These are phyloP conservation scores for Opeltia flavorubescens DNA, from an alignment of 495 filamentous ascomycete species.

Conservation along the genomic window DNA sequence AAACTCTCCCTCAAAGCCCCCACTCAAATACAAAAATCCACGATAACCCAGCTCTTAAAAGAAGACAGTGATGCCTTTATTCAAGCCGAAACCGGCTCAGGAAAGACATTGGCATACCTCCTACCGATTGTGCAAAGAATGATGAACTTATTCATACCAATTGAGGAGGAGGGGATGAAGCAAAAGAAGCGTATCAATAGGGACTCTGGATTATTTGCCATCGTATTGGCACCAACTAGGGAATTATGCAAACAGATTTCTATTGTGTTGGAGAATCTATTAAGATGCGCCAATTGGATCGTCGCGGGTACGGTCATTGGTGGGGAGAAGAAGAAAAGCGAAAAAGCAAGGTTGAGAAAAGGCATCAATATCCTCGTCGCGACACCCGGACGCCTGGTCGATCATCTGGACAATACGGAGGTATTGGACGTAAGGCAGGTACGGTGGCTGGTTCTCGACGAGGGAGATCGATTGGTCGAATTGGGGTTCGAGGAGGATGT, in stretches of 20 bases:
- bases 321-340: constrained; percentile 93
- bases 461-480: constrained; percentile 94
- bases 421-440: constrained; percentile 78
- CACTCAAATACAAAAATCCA: constrained; percentile 85
- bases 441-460: constrained; percentile 85
- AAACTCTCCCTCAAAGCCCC: constrained; percentile 83
- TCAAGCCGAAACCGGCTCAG: constrained; percentile 92
- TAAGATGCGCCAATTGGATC: constrained; percentile 77
- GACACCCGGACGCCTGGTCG: constrained; percentile 76
- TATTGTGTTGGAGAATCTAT: constrained; percentile 62
- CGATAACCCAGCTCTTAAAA: constrained; percentile 62
- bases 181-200: constrained; percentile 30
- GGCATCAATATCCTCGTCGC: constrained; percentile 91
- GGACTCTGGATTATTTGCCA: constrained; percentile 80
- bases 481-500: constrained; percentile 89
- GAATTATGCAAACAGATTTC: constrained; percentile 91
- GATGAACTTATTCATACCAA: constrained; percentile 61
- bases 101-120: constrained; percentile 90
- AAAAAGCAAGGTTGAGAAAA: constrained; percentile 85
- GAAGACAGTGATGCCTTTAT: constrained; percentile 87
- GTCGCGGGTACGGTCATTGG: constrained; percentile 86
- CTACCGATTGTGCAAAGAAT: constrained; percentile 83
- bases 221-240: constrained; percentile 80
- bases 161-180: constrained; percentile 7
- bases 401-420: constrained; percentile 86